Evolutionary conservation across 352 stramenopile species (phyloP), one percentile per base, ranked within the genome.

Genomic region (Thraustochytrium striatum): DNA sequence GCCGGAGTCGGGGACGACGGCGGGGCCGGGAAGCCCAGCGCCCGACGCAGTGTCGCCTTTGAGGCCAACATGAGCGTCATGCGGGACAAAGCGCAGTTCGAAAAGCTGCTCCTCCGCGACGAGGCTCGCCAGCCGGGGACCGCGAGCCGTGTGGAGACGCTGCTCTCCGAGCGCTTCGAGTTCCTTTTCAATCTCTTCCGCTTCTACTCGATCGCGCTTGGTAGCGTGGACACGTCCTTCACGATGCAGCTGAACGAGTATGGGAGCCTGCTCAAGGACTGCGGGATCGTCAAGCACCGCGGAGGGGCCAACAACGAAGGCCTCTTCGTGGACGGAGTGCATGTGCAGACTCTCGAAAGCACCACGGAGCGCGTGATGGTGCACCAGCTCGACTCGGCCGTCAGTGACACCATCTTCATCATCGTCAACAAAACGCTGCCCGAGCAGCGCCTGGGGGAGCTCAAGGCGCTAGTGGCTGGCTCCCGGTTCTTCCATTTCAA

Each of bases 161-260:
- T 33, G 35, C 30, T 75, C 25, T 39, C 58, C 7, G n/a, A 38
- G 0, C 65, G 52, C 50, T 75, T 62, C 30, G 65, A 75, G 16
- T 9, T 75, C 25, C 8, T 75, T 13, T 7, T 25, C 25, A 38
- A 38, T 28, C 33, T 75, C 32, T 75, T 75, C 32, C 21, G 7
- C 5, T 9, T 55, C 25, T 75, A 75, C 11, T 21, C 41, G 19
- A 43, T 30, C 25, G 25, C 32, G 2, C 5, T 50, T 1, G 65
- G 65, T 3, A 32, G 11, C 19, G 32, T 30, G n/a, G 68, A 58
- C 32, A 9, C 16, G 8, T 30, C 65, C 43, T 75, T 75, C 36
- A 32, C 65, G 5, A 75, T 75, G 65, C 65, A 75, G 65, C 65
- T 75, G 41, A 61, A 61, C 35, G 30, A 75, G 43, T 75, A 61